Evolutionary conservation across 1,284 basidiomycete genomes (phyloP).

Genomic region (Leccinum pseudoinsigne): DNA sequence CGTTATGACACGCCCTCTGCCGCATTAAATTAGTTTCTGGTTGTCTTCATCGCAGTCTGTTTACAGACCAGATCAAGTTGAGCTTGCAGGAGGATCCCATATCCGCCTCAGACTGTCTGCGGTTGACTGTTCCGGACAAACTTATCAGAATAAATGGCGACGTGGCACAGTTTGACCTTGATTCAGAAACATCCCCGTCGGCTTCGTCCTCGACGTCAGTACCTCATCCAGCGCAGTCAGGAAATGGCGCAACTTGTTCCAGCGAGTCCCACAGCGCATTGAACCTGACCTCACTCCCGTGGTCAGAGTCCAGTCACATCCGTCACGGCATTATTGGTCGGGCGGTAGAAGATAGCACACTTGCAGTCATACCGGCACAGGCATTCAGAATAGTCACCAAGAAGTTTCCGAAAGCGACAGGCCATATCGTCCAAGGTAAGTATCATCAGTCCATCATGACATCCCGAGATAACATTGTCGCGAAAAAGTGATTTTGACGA

Average conservation of each 20-base stretch:
- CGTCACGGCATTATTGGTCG: conserved; percentile 79
- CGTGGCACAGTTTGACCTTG: conserved; percentile 59
- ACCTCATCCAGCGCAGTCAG: conserved; percentile 44
- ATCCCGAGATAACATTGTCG: conserved; percentile 3
- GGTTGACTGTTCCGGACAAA: conserved; percentile 23
- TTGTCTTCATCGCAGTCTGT: conserved; percentile 33
- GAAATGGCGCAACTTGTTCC: conserved; percentile 25
- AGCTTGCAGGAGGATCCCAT: conserved; percentile 74
- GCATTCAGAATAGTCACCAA: conserved; percentile 92
- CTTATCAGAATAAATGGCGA: conserved; percentile 55
- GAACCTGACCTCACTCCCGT: conserved; percentile 22
- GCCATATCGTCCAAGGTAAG: conserved; percentile 93
- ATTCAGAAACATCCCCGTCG: conserved; percentile 40
- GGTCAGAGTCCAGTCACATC: conserved; percentile 34
- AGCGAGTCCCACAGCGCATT: conserved; percentile 12
- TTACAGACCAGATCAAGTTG: conserved; percentile 96
- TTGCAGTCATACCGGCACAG: conserved; percentile 98
- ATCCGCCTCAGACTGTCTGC: conserved; percentile 21
- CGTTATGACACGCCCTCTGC: too few species aligned
- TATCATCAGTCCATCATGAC: background rate
- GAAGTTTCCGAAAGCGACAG: conserved; percentile 95
- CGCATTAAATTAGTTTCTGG: too few species aligned
- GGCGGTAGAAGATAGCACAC: conserved; percentile 90
- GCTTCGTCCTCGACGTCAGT: conserved; percentile 68
- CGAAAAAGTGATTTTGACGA: conserved; percentile 84